phyloP scores from a whole-genome alignment of 2,329 filamentous ascomycete genomes.

The Tolypocladium album region DNA sequence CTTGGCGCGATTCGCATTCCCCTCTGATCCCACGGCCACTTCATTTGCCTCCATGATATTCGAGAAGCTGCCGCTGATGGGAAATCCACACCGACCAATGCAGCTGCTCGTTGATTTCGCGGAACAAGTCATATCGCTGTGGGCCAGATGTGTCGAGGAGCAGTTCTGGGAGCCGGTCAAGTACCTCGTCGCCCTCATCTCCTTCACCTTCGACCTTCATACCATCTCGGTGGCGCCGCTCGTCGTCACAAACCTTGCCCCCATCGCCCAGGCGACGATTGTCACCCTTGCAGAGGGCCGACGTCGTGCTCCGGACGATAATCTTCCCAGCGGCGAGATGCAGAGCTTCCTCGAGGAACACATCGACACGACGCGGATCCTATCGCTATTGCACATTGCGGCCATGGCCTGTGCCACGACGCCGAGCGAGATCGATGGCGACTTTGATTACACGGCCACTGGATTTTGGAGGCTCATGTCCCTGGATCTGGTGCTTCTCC shows the following conservation, averaged over 20 bases:
- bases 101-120: slow-evolving; percentile 55
- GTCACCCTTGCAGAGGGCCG: slow-evolving; percentile 47
- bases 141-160: slow-evolving; percentile 57
- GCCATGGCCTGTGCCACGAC: slow-evolving; percentile 47
- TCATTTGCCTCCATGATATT: slow-evolving; percentile 59
- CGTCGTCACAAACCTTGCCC: slow-evolving; percentile 46
- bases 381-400: slow-evolving; percentile 55
- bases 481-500: slow-evolving; percentile 54
- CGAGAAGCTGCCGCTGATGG: slow-evolving; percentile 51
- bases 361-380: slow-evolving; percentile 51
- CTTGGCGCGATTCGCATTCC: slow-evolving; percentile 53
- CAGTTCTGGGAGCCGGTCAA: slow-evolving; percentile 51
- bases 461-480: slow-evolving; percentile 60
- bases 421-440: slow-evolving; percentile 16
- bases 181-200: slow-evolving; percentile 53
- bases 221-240: slow-evolving; percentile 46
- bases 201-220: slow-evolving; percentile 53
- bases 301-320: slow-evolving; percentile 37
- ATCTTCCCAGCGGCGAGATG: slow-evolving; percentile 31
- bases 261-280: slow-evolving; percentile 47
- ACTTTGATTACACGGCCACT: slow-evolving; percentile 17
- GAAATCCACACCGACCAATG: slow-evolving; percentile 34
- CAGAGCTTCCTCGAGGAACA: slow-evolving; percentile 32
- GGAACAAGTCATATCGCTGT: slow-evolving; percentile 52
- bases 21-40: slow-evolving; percentile 44